phyloP scores from a whole-genome alignment of 495 filamentous ascomycete genomes.

The Hypoxylon perforatum region DNA sequence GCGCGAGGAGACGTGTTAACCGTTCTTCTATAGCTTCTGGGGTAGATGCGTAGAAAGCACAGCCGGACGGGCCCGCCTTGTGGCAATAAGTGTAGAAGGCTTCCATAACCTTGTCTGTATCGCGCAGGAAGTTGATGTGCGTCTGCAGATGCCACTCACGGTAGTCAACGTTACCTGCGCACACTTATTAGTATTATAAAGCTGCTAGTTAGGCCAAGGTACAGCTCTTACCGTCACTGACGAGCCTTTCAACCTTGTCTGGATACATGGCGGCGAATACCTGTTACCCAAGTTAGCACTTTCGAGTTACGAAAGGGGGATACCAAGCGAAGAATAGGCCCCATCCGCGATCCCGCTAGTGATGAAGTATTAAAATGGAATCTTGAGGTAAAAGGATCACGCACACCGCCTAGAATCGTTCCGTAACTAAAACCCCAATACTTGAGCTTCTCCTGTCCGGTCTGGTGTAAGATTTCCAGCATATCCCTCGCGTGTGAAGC shows the following conservation, averaged over 20 bases:
- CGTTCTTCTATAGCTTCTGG: slow-evolving; percentile 55
- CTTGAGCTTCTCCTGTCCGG: slow-evolving; percentile 54
- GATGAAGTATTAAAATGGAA: not conserved
- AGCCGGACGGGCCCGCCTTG: slow-evolving; percentile 58
- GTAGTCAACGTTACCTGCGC: slow-evolving; percentile 57
- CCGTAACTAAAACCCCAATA: slow-evolving; percentile 69
- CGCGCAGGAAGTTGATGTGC: slow-evolving; percentile 61
- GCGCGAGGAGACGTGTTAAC: slow-evolving; percentile 52
- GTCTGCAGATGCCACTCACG: slow-evolving; percentile 58
- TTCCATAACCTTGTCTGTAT: slow-evolving; percentile 64
- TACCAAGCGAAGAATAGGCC: not conserved
- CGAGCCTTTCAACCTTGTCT: slow-evolving; percentile 57
- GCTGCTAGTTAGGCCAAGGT: slow-evolving; percentile 4
- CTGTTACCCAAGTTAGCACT: slow-evolving; percentile 13
- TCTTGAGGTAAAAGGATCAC: not conserved
- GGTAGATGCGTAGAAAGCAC: slow-evolving; percentile 58
- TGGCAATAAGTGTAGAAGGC: slow-evolving; percentile 66
- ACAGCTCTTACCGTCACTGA: slow-evolving; percentile 57
- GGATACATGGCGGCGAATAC: slow-evolving; percentile 64
- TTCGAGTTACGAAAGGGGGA: not conserved
- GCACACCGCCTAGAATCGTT: slow-evolving; percentile 60
- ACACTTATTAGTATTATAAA: slow-evolving; percentile 12
- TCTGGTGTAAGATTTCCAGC: slow-evolving; percentile 53
- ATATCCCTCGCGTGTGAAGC: slow-evolving; percentile 55
- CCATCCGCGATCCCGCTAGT: not conserved